Evolutionary conservation across 768 basidiomycete genomes (phyloP).

Genomic region (Calocybe gangraenosa): DNA sequence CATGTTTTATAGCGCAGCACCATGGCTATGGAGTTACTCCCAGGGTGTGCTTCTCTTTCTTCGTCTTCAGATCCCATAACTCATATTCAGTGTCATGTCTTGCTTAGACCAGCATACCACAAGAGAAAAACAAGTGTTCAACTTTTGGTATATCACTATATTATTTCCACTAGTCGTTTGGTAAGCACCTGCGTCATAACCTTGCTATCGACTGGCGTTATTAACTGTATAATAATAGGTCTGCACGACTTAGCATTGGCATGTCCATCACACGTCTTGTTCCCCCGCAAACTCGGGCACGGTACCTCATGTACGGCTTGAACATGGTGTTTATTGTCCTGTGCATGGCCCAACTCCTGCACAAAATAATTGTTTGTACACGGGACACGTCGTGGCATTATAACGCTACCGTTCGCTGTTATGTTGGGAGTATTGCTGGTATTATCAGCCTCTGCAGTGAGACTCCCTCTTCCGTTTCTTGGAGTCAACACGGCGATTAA

Average conservation of each 20-base stretch:
- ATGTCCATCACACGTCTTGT: background rate
- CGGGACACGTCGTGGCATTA: background rate
- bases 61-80: too few species aligned
- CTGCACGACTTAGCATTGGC: constrained; percentile 11
- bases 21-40: constrained; percentile 4
- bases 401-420: background rate
- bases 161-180: constrained; percentile 12
- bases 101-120: constrained; percentile 3
- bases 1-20: too few species aligned
- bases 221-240: constrained; percentile 6
- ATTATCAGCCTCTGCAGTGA: background rate
- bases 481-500: background rate
- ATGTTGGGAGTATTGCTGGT: background rate
- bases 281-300: background rate
- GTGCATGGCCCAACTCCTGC: background rate
- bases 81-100: too few species aligned
- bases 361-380: background rate
- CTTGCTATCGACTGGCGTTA: background rate
- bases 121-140: constrained; percentile 2
- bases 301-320: background rate
- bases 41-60: too few species aligned
- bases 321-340: background rate
- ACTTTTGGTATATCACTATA: constrained; percentile 10
- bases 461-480: background rate
- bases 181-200: constrained; percentile 11